Evolutionary conservation across 2,329 filamentous ascomycete species (phyloP), one percentile per base, ranked within the genome.

Genomic region (Akanthomyces uredinophilus): DNA sequence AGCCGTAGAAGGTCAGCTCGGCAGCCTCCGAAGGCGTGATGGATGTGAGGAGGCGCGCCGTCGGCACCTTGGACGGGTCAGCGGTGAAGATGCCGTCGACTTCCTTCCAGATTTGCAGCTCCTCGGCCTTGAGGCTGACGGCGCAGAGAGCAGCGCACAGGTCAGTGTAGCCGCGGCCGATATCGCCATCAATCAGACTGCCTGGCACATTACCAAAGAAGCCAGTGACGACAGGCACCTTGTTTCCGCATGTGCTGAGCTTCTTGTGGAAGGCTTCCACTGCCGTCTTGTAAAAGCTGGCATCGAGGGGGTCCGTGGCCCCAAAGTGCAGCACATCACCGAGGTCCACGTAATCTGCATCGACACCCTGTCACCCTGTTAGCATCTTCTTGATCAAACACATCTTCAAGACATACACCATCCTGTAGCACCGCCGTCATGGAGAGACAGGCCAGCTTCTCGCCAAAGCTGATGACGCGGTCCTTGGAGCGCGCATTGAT

Each of bases 71-170:
- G 69, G 90, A 86, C 3, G 92, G 92, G 71, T 97, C 94, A 6
- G 83, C 82, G 2, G 84, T 88, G 76, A 96, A 95, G 72, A 98
- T 96, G 63, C 92, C 93, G 74, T 99, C 95, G 7, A 99, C 95
- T 74, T 99, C 95, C 79, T 99, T 99, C 95, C 95, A 98, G 66
- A 99, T 90, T 75, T 99, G 95, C 58, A 99, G 83, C 75, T 99
- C 95, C 60, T 88, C 80, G 1, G 95, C 95, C 68, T 86, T 81
- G n/a, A 96, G 79, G 4, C 92, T 94, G 11, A 99, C 94, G 1
- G 95, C 92, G 57, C 93, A 88, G 18, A 99, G 81, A 6, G 95
- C 93, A 14, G 95, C 94, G 73, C 95, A 98, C 52, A 99, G 84
- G 75, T 99, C 95, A 11, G 95, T 98, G 76, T 99, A 99, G 35